Evolutionary conservation across 192 early-diverging fungal species (phyloP), one percentile per base, ranked within the genome.

Genomic region (Coemansia sp.): DNA sequence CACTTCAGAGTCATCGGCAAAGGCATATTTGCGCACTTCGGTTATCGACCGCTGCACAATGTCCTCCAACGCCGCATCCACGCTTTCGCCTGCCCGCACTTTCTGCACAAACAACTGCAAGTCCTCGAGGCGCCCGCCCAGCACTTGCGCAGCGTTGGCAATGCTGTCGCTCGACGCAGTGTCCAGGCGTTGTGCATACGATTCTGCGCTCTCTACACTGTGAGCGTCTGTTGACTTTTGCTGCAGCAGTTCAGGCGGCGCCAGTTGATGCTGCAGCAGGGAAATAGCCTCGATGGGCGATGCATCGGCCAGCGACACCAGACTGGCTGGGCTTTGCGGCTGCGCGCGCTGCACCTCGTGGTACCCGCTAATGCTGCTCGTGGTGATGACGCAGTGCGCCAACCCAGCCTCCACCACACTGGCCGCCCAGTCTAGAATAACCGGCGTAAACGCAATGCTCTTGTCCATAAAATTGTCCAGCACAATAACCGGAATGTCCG

Each of bases 91-190:
- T 5, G 90, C 83, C 47, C 90, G 84, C 41, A 97, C 89, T 67
- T 97, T 97, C 59, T 93, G 90, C 32, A 94, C 87, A 67, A 97
- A 86, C 11, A 94, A 66, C 72, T 94, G 88, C 32, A 99, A 73
- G 77, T 99, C 95, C 32, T 89, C 92, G 15, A 96, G 72, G 15
- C 97, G 86, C 17, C 97, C 97, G 24, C 96, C 97, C 12, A 99
- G 80, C 1, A 84, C 84, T 22, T 80, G 60, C 14, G 96, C 89
- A 6, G 83, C 82, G 9, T 59, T 35, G 2, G 65, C 73, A 6
- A 75, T 67, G 55, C 60, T 25, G 57, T 72, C 66, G 59, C 70
- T 57, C n/a, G 58, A 63, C 12, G 62, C 67, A 17, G 51, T n/a
- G 17, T 65, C 73, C 59, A 70, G 25, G 39, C 50, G 24, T 45